Base-by-base conservation (phyloP, 768 basidiomycete species). In the Termitomyces sp. region DNA sequence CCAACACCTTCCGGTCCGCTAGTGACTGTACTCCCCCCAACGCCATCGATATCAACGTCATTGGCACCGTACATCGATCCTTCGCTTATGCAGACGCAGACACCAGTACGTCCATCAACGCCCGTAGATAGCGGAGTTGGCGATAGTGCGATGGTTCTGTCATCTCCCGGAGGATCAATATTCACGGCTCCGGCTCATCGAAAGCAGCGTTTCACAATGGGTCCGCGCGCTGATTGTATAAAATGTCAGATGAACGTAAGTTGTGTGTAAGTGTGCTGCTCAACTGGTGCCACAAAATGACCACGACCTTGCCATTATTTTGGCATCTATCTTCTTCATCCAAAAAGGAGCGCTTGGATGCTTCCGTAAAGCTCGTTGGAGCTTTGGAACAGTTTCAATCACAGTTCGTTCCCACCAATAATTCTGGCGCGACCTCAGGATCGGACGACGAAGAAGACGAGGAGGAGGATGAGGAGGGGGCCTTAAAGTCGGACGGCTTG, bases 281-380 rank as follows among this genome's bases (percentile, higher is more conserved):
- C n/a, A n/a, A n/a, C n/a, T n/a, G n/a, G n/a, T 53, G 51, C 45
- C 53, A 57, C 59, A 59, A 66, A 61, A 91, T 93, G 85, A 84
- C 89, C 37, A 94, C 93, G 50, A 95, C 93, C 34, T 84, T 98
- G 55, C 90, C 93, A 14, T 81, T 97, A 34, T 98, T 95, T 81
- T 97, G 95, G 95, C 80, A 94, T 71, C 79, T 98, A 53, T 95
- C 95, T 16, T 92, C 91, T 2, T 76, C 84, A 1, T 84, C 83
- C 20, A 92, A 86, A 74, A 85, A 87, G 56, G 87, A 92, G 59
- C 87, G 95, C 9, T 67, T 96, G 36, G 85, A 88, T 64, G 89
- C 95, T 14, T 95, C 95, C 2, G 87, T 90, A 30, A 90, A 93
- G 69, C 86, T 98, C 51, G 72, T 96, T 57, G 76, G 77, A 18